Evolutionary conservation across 1,284 basidiomycete genomes (phyloP).

Genomic region (Moesziomyces parantarcticus): DNA sequence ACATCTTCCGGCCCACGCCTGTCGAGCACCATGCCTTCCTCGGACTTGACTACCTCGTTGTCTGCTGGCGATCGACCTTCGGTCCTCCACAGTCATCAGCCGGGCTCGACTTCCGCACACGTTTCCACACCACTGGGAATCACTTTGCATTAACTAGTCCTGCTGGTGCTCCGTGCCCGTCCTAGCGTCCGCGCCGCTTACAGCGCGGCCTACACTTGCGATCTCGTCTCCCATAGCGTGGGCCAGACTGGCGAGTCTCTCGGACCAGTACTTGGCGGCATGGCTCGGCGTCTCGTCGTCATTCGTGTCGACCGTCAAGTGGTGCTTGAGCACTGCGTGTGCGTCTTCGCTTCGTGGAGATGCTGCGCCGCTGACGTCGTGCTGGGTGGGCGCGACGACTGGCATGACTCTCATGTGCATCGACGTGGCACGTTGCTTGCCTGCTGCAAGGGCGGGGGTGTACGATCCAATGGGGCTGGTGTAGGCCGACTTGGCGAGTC

Average conservation of each 20-base stretch:
- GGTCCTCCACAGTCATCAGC: too few species aligned
- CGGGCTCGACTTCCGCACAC: too few species aligned
- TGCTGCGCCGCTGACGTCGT: conserved; percentile 28
- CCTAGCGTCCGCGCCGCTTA: too few species aligned
- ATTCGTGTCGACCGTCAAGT: not conserved
- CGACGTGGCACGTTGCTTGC: conserved; percentile 30
- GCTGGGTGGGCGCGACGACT: conserved; percentile 19
- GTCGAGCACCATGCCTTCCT: too few species aligned
- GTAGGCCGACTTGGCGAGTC: conserved; percentile 10
- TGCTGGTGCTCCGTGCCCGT: too few species aligned
- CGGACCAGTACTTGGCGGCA: conserved; percentile 36
- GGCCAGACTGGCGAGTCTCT: conserved; percentile 33
- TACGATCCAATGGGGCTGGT: conserved; percentile 39
- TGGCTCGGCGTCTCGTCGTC: conserved; percentile 18
- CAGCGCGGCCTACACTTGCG: too few species aligned
- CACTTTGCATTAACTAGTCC: too few species aligned
- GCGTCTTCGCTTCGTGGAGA: conserved; percentile 37
- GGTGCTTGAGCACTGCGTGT: conserved; percentile 23
- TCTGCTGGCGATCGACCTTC: too few species aligned
- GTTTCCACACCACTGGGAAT: too few species aligned
- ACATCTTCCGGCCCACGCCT: too few species aligned
- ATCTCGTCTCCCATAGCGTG: conserved; percentile 42
- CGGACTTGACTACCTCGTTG: too few species aligned
- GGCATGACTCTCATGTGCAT: conserved; percentile 21
- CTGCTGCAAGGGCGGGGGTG: conserved; percentile 5